A percentile compares a stretch with the other conserved stretches of the same genome.
Evolutionary conservation across 768 basidiomycete species (phyloP).

Genomic region (Dioszegia crocea): DNA sequence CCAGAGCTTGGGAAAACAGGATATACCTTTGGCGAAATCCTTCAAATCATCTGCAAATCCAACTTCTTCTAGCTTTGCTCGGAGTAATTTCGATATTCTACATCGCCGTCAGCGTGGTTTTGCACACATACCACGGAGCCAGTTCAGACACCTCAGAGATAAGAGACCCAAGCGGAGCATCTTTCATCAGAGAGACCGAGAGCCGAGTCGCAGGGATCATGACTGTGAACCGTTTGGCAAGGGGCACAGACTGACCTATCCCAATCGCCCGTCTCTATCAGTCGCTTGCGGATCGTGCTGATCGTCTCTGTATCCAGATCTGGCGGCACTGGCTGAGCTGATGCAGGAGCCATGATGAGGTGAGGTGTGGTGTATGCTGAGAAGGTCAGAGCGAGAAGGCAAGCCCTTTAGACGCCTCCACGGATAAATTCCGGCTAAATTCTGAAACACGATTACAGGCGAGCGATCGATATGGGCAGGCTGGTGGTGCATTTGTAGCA

Average conservation of each 20-base stretch:
- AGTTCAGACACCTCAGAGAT: no score
- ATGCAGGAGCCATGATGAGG: not conserved
- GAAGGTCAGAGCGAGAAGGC: not conserved
- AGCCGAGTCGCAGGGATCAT: no score
- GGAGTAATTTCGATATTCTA: constrained; percentile 31
- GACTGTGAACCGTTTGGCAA: no score
- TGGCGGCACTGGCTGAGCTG: not conserved
- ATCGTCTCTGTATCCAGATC: constrained; percentile 10
- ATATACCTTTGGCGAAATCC: constrained; percentile 40
- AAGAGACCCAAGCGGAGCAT: no score
- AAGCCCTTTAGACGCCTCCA: no score
- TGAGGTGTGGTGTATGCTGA: not conserved
- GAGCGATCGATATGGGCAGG: not conserved
- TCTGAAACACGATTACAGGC: not conserved
- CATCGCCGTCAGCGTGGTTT: not conserved
- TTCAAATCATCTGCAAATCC: constrained; percentile 43
- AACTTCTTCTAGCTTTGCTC: constrained; percentile 26
- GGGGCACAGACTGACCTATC: constrained; percentile 28
- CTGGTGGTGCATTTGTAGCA: no score
- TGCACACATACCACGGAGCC: not conserved
- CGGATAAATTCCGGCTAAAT: not conserved
- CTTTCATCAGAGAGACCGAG: no score
- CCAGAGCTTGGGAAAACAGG: not conserved
- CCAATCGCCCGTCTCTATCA: constrained; percentile 44
- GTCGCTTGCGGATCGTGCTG: constrained; percentile 26